A percentile compares a stretch with the other conserved stretches of the same genome.
Evolutionary conservation across 192 early-diverging fungal species (phyloP).

Genomic region (Coemansia sp.): DNA sequence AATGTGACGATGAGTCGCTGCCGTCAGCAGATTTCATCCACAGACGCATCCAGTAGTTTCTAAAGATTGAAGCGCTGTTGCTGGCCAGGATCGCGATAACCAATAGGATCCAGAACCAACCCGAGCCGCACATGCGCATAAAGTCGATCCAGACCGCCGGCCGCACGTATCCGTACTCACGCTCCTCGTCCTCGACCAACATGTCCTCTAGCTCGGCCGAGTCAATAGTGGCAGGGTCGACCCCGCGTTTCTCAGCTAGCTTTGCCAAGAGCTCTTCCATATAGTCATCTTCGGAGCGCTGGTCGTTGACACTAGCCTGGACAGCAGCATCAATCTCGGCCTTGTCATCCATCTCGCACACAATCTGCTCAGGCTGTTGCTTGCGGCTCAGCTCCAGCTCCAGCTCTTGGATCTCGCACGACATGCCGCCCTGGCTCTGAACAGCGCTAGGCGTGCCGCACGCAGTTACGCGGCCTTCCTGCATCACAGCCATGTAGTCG

Average conservation of each 20-base stretch:
- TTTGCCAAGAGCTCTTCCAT: conserved; percentile 8
- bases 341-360: not conserved
- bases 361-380: conserved; percentile 19
- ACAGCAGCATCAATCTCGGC: not conserved
- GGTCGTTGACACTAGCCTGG: conserved; percentile 27
- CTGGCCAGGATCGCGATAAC: conserved; percentile 48
- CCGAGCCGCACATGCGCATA: conserved; percentile 59
- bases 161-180: conserved; percentile 69
- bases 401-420: conserved; percentile 18
- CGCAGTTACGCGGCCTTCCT: conserved; percentile 62
- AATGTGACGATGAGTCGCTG: not conserved
- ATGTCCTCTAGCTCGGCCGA: conserved; percentile 36
- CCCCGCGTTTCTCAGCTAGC: conserved; percentile 27
- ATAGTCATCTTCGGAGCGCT: conserved; percentile 12
- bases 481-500: conserved; percentile 61
- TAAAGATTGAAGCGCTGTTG: conserved; percentile 39
- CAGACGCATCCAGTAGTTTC: conserved; percentile 60
- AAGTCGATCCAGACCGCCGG: conserved; percentile 71
- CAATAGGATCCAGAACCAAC: conserved; percentile 56
- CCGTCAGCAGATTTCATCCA: conserved; percentile 37
- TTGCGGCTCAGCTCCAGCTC: conserved; percentile 8
- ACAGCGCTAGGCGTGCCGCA: conserved; percentile 55
- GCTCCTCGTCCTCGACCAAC: conserved; percentile 77
- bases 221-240: conserved; percentile 27
- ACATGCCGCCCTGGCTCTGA: conserved; percentile 42